Evolutionary conservation across 2,329 filamentous ascomycete species (phyloP).

Genomic region (Talaromyces sp.): DNA sequence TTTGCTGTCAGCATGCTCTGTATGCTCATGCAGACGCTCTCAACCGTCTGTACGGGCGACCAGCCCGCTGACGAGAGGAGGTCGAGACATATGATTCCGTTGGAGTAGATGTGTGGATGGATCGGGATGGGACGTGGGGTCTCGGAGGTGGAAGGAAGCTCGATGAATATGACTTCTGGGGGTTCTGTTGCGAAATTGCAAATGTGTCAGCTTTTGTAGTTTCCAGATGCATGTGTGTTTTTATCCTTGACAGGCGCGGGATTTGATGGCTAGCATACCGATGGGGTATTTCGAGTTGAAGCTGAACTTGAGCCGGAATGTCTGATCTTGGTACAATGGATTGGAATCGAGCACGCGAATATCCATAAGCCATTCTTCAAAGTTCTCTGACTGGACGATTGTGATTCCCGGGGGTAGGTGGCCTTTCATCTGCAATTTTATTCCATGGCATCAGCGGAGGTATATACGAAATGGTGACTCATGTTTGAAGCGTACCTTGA

Average conservation of each 20-base stretch:
- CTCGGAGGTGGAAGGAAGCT: constrained; percentile 40
- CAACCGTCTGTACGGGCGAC: constrained; percentile 95
- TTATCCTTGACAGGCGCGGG: not conserved
- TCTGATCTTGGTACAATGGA: constrained; percentile 75
- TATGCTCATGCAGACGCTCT: constrained; percentile 93
- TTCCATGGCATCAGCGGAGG: not conserved
- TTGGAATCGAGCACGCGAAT: constrained; percentile 86
- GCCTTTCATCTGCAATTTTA: constrained; percentile 45
- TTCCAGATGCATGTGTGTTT: not conserved
- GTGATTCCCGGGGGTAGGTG: constrained; percentile 63
- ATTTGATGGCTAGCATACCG: constrained; percentile 47
- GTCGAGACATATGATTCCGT: constrained; percentile 97
- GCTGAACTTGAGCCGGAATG: constrained; percentile 78
- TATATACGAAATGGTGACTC: not conserved
- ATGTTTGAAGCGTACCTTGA: constrained; percentile 42
- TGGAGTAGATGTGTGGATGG: constrained; percentile 96
- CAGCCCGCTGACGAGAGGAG: constrained; percentile 82
- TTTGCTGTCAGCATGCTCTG: constrained; percentile 99
- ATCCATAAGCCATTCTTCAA: constrained; percentile 88
- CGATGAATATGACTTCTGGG: constrained; percentile 85
- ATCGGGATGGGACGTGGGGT: constrained; percentile 66
- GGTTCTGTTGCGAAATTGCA: constrained; percentile 59
- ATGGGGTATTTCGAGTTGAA: constrained; percentile 87
- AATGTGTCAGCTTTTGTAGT: not conserved
- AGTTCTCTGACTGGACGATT: constrained; percentile 73